Conservation (phyloP, 148 eudicot genomes). For the Fagopyrum esculentum region DNA sequence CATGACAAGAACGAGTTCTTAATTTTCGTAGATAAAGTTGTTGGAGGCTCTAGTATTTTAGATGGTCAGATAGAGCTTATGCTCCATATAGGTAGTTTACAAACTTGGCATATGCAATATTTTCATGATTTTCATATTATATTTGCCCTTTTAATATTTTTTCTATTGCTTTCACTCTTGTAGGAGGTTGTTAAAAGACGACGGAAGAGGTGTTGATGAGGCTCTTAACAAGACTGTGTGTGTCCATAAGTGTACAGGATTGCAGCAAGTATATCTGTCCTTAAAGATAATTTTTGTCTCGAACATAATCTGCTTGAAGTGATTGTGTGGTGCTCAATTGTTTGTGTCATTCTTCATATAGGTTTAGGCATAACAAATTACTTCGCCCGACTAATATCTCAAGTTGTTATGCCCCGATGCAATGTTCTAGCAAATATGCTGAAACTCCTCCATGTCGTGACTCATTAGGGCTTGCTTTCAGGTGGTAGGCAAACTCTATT, state of each 20-base stretch:
- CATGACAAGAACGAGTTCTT: slow-evolving; percentile 61
- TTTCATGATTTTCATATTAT: slow-evolving; percentile 10
- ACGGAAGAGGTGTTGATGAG: slow-evolving; percentile 83
- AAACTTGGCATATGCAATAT: neutral
- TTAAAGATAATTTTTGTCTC: neutral
- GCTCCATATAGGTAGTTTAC: slow-evolving; percentile 74
- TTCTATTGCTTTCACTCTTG: slow-evolving; percentile 5
- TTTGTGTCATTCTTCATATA: too few relatives aligned
- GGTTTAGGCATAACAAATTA: too few relatives aligned
- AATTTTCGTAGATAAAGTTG: slow-evolving; percentile 84
- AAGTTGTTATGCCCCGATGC: too few relatives aligned
- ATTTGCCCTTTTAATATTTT: neutral
- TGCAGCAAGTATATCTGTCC: slow-evolving; percentile 44
- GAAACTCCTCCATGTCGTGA: too few relatives aligned
- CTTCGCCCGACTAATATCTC: too few relatives aligned
- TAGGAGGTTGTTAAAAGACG: slow-evolving; percentile 87
- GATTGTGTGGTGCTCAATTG: too few relatives aligned
- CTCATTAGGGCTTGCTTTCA: slow-evolving; percentile 14
- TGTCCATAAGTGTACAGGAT: slow-evolving; percentile 49
- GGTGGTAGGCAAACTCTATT: slow-evolving; percentile 79
- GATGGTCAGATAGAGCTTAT: slow-evolving; percentile 94
- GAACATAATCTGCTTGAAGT: too few relatives aligned
- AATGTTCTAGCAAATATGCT: too few relatives aligned
- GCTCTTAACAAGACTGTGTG: slow-evolving; percentile 86
- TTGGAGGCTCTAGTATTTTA: slow-evolving; percentile 82